These are phyloP conservation scores for Excoecaria cochinchinensis DNA, from an alignment of 345 rosid genomes.

Conservation along the genomic window DNA sequence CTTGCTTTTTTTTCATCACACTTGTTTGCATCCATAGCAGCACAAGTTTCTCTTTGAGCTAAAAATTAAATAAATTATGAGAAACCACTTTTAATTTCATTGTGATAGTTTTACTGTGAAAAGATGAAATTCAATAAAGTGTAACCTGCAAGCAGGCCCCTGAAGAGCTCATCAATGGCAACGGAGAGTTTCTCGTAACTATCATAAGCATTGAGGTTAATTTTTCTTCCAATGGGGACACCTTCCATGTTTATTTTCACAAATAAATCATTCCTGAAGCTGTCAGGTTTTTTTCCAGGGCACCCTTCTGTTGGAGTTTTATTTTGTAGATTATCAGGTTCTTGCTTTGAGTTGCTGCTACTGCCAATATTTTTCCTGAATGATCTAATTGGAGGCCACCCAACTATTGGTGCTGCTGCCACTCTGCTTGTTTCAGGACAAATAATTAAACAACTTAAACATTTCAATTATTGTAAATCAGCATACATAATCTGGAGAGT, in stretches of 20 bases:
- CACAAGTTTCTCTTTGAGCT: constrained; percentile 24
- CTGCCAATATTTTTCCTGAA: constrained; percentile 40
- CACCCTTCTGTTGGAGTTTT: constrained; percentile 18
- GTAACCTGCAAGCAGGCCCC: constrained; percentile 42
- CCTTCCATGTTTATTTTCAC: constrained; percentile 52
- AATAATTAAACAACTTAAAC: not conserved
- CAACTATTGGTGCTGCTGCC: constrained; percentile 31
- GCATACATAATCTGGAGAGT: too few species aligned
- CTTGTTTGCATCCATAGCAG: not conserved
- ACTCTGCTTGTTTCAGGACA: constrained; percentile 26
- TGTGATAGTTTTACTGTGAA: too few species aligned
- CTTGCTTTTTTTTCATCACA: constrained; percentile 6
- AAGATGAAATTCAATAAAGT: not conserved
- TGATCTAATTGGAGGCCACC: constrained; percentile 52
- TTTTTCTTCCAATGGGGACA: constrained; percentile 49
- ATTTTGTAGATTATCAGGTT: constrained; percentile 1
- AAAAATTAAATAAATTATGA: not conserved
- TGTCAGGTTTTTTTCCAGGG: constrained; percentile 4
- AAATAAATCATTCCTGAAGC: constrained; percentile 23
- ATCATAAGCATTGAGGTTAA: constrained; percentile 43
- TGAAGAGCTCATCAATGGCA: constrained; percentile 47
- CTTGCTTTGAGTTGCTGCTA: constrained; percentile 21
- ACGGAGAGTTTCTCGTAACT: constrained; percentile 43
- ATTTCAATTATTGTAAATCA: not conserved
- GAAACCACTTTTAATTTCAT: not conserved